A percentile compares a stretch with the other conserved stretches of the same genome.
phyloP scores from a whole-genome alignment of 2,329 filamentous ascomycete species.

The Epicoccum sorghinum region DNA sequence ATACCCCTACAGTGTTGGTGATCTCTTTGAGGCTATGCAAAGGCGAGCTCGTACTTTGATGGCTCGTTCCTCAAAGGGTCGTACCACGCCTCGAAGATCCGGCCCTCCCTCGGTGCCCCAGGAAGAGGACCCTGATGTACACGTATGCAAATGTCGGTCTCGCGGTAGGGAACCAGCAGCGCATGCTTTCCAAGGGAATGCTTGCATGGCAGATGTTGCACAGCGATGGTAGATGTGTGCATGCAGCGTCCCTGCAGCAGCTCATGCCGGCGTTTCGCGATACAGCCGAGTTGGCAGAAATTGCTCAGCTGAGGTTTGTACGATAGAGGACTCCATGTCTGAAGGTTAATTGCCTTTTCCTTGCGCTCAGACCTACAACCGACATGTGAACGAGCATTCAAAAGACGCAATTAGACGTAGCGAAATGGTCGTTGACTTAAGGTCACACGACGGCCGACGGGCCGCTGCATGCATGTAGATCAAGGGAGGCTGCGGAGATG shows the following conservation, averaged over 20 bases:
- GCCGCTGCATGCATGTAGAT: slow-evolving; percentile 18
- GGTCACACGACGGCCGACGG: slow-evolving; percentile 7
- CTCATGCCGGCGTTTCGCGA: not conserved
- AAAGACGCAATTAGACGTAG: too few species aligned
- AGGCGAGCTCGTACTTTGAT: not conserved
- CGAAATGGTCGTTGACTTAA: not conserved
- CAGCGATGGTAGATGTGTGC: not conserved
- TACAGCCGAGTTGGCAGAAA: not conserved
- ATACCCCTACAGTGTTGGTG: not conserved
- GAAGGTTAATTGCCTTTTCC: too few species aligned
- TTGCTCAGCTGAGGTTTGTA: not conserved
- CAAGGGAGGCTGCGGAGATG: not conserved
- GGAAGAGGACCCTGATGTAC: slow-evolving; percentile 6
- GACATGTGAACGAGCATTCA: too few species aligned
- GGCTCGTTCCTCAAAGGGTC: too few species aligned
- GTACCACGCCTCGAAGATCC: not conserved
- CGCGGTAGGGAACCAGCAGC: not conserved
- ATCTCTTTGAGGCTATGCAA: too few species aligned
- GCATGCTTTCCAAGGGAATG: not conserved
- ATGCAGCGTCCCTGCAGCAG: slow-evolving; percentile 2
- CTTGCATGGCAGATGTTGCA: not conserved
- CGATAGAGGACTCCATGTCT: too few species aligned
- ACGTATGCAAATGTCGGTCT: not conserved
- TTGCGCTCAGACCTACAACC: too few species aligned
- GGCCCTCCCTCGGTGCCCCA: not conserved